Base-by-base conservation (phyloP, 169 alveolate genomes). In the Cyclospora cayetanensis region DNA sequence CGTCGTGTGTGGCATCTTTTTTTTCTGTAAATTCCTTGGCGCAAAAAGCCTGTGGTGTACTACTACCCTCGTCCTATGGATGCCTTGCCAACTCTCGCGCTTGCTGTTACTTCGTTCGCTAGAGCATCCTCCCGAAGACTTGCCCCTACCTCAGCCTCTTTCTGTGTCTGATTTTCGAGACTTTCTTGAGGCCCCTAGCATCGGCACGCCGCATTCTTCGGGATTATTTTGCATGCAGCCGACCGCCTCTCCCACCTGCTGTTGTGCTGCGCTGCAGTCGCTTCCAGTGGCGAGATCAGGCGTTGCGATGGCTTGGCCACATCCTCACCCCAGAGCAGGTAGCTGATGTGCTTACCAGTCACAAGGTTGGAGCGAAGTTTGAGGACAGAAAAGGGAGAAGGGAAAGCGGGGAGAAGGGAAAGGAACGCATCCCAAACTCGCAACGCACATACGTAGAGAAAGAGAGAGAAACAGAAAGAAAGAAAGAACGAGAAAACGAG, bases 241-340 rank as follows among this genome's bases (percentile, higher is more conserved):
- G n/a, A n/a, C n/a, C n/a, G n/a, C n/a, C n/a, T n/a, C n/a, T n/a
- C n/a, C n/a, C n/a, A n/a, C n/a, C n/a, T n/a, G n/a, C n/a, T n/a
- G n/a, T n/a, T n/a, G n/a, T n/a, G n/a, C n/a, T n/a, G n/a, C 2
- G 46, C 52, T 20, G 22, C 55, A 92, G 90, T 41, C 94, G 98
- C 52, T 97, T 95, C 95, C 98, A 97, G 85, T 98, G 99, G 99
- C 94, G 95, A 60, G 99, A 98, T 65, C 99, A 98, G 83, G 93
- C 98, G 50, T 50, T 94, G 42, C 95, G 97, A 68, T 98, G 99
- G 99, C 92, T 98, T 65, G 93, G 98, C 25, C 98, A 96, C 72
- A 90, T 93, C 42, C 77, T 96, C 42, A 9, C n/a, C 4, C 94
- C 91, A 31, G 82, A 84, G 39, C 95, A 95, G 86, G 89, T 94